Evolutionary conservation across 2,329 filamentous ascomycete species (phyloP), one percentile per base, ranked within the genome.

Genomic region (Sporothrix pallida): DNA sequence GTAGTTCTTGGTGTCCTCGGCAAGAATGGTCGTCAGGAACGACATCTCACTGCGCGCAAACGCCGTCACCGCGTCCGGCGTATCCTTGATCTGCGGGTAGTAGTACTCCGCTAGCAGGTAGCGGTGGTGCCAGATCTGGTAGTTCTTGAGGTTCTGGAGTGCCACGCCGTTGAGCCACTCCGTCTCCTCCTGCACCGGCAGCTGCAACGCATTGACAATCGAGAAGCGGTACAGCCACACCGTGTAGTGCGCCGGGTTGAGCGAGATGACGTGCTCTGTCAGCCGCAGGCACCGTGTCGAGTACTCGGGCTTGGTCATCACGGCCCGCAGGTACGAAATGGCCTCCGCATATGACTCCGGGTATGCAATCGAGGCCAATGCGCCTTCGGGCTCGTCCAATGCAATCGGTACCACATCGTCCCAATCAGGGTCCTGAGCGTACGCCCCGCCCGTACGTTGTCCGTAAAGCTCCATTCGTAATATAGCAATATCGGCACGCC

Each of bases 211-310:
- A 76, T 91, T 88, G 68, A 98, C 83, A 71, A 92, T 92, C 79
- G 91, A 90, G 77, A 95, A 94, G 75, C 96, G 92, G 85, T 97
- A 99, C 26, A 98, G 89, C 96, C 96, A 99, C 75, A 98, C 95
- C 17, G 96, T 99, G 84, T 99, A 99, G 84, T 99, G 96, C 0
- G 96, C 95, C 17, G 96, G 93, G 82, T 99, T 99, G 88, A 98
- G 90, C 75, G 87, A 86, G 80, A 99, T 98, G 80, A 99, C 91
- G 82, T 95, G 90, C 80, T 94, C 92, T 4, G 96, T 99, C 75
- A 99, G 88, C 46, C 86, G 87, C 60, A 99, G 87, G 50, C 90
- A 92, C 67, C 96, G 89, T 26, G 91, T 87, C 31, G 92, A 94
- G 84, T 92, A 88, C 82, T 99, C 96, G 80, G 97, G 92, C 67